Conservation (phyloP, 2,329 filamentous ascomycete species). For the Davidsoniella neocaledoniae region DNA sequence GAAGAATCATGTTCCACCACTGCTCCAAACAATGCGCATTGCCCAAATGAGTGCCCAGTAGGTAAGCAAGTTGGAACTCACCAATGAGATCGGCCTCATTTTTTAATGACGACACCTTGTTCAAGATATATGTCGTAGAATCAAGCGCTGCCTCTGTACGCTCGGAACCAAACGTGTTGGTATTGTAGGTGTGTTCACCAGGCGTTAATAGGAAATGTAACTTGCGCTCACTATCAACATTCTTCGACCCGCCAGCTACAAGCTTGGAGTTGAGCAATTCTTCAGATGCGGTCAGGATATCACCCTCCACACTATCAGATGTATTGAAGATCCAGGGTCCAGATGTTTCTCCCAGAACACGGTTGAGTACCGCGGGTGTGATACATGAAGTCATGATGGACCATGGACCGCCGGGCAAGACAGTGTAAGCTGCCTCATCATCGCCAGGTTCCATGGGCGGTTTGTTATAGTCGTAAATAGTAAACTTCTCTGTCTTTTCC, state of each 20-base stretch:
- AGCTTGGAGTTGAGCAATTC: constrained; percentile 25
- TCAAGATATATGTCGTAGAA: constrained; percentile 30
- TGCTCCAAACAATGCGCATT: constrained; percentile 44
- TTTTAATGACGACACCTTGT: not conserved
- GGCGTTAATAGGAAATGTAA: constrained; percentile 33
- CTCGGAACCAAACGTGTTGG: constrained; percentile 21
- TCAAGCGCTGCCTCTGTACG: constrained; percentile 30
- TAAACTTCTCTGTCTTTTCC: constrained; percentile 7
- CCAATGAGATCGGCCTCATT: constrained; percentile 31
- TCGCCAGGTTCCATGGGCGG: constrained; percentile 15
- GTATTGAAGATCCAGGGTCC: constrained; percentile 37
- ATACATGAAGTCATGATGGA: constrained; percentile 32
- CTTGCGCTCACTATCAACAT: constrained; percentile 20
- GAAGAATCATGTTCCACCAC: constrained; percentile 40
- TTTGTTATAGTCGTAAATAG: constrained; percentile 30
- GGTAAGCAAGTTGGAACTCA: constrained; percentile 43
- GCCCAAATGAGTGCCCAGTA: constrained; percentile 39
- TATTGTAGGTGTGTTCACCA: constrained; percentile 25
- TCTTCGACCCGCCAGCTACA: constrained; percentile 18
- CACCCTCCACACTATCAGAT: constrained; percentile 32
- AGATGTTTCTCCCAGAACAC: constrained; percentile 27
- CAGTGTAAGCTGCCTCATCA: constrained; percentile 15
- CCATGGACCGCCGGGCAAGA: constrained; percentile 29
- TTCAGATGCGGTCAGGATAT: constrained; percentile 22
- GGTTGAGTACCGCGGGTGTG: constrained; percentile 26